Conservation (phyloP, 108 stramenopile species). For the Skeletonema marinoi region DNA sequence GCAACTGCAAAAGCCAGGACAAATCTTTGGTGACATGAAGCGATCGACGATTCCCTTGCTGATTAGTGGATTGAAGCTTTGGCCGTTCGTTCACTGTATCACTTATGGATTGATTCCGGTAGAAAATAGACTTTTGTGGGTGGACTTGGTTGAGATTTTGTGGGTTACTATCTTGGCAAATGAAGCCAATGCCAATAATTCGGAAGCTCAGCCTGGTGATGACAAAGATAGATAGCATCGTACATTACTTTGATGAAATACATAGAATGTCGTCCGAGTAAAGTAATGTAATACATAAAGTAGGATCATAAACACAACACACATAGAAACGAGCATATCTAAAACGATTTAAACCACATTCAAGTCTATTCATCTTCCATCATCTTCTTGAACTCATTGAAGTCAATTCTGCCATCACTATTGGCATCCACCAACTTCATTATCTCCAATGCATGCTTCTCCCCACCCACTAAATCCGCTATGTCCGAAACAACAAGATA, state of each 20-base stretch:
- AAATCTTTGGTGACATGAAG: constrained; percentile 74
- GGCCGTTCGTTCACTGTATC: constrained; percentile 86
- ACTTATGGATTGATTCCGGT: constrained; percentile 81
- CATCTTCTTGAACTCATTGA: constrained; percentile 74
- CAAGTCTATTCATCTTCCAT: constrained; percentile 31
- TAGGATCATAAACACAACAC: neutral
- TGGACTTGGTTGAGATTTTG: constrained; percentile 87
- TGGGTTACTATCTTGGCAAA: constrained; percentile 89
- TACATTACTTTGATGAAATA: neutral
- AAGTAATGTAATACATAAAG: neutral
- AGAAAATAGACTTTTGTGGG: constrained; percentile 85
- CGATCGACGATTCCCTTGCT: constrained; percentile 77
- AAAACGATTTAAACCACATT: neutral
- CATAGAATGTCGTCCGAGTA: neutral
- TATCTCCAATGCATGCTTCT: constrained; percentile 82
- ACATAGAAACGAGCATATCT: neutral
- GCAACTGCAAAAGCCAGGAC: constrained; percentile 40
- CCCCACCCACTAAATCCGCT: constrained; percentile 73
- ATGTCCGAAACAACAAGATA: constrained; percentile 81
- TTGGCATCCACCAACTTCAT: constrained; percentile 78
- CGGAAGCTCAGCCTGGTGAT: neutral
- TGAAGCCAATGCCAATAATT: constrained; percentile 11
- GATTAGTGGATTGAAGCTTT: constrained; percentile 75
- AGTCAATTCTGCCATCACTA: constrained; percentile 85
- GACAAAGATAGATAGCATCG: constrained; percentile 2